These are phyloP conservation scores for Neurospora pannonica DNA, from an alignment of 495 filamentous ascomycete genomes.

Conservation along the genomic window DNA sequence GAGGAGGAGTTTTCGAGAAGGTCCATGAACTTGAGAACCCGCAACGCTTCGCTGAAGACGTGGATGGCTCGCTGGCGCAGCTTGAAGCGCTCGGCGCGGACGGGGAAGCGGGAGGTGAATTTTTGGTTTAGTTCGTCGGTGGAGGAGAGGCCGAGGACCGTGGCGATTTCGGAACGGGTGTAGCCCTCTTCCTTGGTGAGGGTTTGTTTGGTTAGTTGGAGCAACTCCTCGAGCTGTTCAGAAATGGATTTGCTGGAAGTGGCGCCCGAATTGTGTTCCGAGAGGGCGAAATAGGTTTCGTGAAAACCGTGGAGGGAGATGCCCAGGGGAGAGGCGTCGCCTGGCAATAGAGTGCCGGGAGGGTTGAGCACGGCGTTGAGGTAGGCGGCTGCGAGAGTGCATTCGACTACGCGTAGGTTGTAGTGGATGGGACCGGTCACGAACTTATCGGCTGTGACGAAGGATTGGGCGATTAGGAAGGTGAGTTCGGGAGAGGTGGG, in stretches of 20 bases:
- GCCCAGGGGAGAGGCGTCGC: constrained; percentile 75
- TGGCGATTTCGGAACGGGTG: constrained; percentile 77
- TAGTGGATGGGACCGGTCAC: constrained; percentile 88
- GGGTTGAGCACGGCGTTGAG: constrained; percentile 42
- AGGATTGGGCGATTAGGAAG: constrained; percentile 91
- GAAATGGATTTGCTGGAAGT: constrained; percentile 19
- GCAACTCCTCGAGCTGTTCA: constrained; percentile 56
- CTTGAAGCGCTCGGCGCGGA: constrained; percentile 80
- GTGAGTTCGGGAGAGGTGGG: constrained; percentile 70
- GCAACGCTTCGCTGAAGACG: constrained; percentile 80
- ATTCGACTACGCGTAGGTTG: constrained; percentile 94
- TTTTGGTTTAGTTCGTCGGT: constrained; percentile 60
- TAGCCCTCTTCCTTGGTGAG: constrained; percentile 73
- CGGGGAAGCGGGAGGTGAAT: constrained; percentile 77
- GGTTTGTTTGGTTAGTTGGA: constrained; percentile 51
- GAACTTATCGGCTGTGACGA: constrained; percentile 89
- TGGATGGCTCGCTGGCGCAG: constrained; percentile 80
- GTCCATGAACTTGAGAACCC: constrained; percentile 72
- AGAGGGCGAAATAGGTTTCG: constrained; percentile 49
- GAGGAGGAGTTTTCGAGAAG: constrained; percentile 45
- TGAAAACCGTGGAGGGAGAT: constrained; percentile 82
- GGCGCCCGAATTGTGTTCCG: constrained; percentile 28
- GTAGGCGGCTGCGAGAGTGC: constrained; percentile 73
- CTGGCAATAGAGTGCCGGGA: constrained; percentile 54
- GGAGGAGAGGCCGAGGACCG: constrained; percentile 50